Evolutionary conservation across 768 basidiomycete species (phyloP).

Genomic region (Asterophora lycoperdoides): DNA sequence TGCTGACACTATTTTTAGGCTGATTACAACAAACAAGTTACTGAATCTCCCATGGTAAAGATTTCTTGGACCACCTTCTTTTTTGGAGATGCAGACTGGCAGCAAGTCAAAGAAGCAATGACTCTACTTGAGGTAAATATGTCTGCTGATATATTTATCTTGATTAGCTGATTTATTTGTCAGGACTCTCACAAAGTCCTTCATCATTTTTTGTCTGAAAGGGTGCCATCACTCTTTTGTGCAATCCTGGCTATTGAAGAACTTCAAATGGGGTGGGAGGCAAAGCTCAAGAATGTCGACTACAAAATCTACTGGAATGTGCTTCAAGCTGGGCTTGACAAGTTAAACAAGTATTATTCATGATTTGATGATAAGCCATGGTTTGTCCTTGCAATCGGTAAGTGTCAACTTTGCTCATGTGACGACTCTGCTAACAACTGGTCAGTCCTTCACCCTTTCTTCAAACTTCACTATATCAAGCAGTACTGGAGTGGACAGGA

Average conservation of each 20-base stretch:
- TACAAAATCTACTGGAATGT: slow-evolving; percentile 17
- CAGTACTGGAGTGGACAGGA: slow-evolving; percentile 22
- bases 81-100: not conserved
- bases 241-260: slow-evolving; percentile 25
- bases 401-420: too few relatives aligned
- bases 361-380: slow-evolving; percentile 15
- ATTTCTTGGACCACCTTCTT: not conserved
- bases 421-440: too few relatives aligned
- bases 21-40: not conserved
- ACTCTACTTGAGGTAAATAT: slow-evolving; percentile 2
- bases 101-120: not conserved
- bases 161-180: slow-evolving; percentile 15
- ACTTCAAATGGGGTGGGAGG: slow-evolving; percentile 25
- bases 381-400: slow-evolving; percentile 24
- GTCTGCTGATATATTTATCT: slow-evolving; percentile 1
- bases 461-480: slow-evolving; percentile 24
- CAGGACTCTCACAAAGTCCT: too few relatives aligned
- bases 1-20: not conserved
- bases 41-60: slow-evolving; percentile 13
- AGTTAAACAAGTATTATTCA: slow-evolving; percentile 22
- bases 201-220: slow-evolving; percentile 22
- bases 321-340: slow-evolving; percentile 18
- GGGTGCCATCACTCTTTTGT: slow-evolving; percentile 20
- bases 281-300: slow-evolving; percentile 6
- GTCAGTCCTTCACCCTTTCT: slow-evolving; percentile 29